Evolutionary conservation across 306 rosid genomes (phyloP).

Genomic region (Biancaea sappan): DNA sequence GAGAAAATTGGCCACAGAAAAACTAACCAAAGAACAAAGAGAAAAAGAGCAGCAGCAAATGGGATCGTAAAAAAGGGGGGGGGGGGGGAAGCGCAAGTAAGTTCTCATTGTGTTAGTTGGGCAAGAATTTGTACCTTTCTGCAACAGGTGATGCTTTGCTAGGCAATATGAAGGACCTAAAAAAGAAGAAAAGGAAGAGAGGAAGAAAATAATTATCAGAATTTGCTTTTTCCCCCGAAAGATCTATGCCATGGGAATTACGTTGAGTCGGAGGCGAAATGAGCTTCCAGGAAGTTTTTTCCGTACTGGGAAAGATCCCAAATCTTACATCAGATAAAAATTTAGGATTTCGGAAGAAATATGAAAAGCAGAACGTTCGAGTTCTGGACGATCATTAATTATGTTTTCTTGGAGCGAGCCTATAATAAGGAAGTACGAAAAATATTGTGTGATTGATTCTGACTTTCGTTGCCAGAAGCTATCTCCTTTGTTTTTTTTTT

Average conservation of each 20-base stretch:
- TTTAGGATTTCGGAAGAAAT: constrained; percentile 30
- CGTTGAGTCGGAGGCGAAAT: neutral
- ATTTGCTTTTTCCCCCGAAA: neutral
- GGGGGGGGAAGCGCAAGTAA: neutral
- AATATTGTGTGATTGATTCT: constrained; percentile 18
- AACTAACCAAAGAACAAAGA: neutral
- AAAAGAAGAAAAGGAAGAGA: neutral
- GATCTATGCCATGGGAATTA: neutral
- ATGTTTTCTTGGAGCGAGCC: constrained; percentile 17
- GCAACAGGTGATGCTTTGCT: constrained; percentile 19
- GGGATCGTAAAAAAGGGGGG: too few species aligned
- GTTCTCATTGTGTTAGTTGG: neutral
- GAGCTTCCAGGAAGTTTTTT: constrained; percentile 20
- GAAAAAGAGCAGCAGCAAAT: neutral
- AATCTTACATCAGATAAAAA: constrained; percentile 10
- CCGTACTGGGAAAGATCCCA: constrained; percentile 23
- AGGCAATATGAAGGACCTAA: constrained; percentile 22
- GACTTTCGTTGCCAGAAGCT: constrained; percentile 10
- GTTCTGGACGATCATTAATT: neutral
- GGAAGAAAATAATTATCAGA: neutral
- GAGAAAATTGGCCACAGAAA: neutral
- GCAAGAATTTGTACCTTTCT: constrained; percentile 36
- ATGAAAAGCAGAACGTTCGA: neutral
- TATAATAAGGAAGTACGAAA: constrained; percentile 1
- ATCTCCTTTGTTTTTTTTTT: neutral